Conservation (phyloP, 2,329 filamentous ascomycete species). For the Lojkania enalia region DNA sequence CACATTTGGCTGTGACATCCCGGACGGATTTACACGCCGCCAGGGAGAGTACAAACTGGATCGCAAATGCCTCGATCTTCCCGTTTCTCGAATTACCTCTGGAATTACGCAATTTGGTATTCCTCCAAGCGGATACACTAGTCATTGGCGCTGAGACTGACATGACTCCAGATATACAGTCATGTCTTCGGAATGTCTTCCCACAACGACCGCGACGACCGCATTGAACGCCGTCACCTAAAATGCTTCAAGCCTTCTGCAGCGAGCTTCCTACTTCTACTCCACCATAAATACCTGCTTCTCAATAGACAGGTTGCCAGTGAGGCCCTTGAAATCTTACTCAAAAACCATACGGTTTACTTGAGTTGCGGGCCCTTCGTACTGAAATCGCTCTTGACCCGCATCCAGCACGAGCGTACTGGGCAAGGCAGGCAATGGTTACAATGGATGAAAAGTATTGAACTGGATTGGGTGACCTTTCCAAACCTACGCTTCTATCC, state of each 20-base stretch:
- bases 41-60: too few relatives aligned
- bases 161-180: constrained; percentile 34
- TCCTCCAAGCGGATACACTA: constrained; percentile 2
- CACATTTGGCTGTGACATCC: too few relatives aligned
- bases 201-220: constrained; percentile 29
- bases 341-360: constrained; percentile 39
- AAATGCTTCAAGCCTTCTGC: constrained; percentile 37
- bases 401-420: constrained; percentile 27
- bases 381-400: constrained; percentile 32
- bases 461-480: constrained; percentile 42
- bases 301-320: constrained; percentile 39
- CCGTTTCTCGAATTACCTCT: constrained; percentile 40
- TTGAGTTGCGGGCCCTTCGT: constrained; percentile 43
- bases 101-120: constrained; percentile 43
- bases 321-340: constrained; percentile 40
- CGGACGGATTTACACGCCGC: too few relatives aligned
- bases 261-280: constrained; percentile 35
- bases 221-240: constrained; percentile 41
- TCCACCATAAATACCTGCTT: constrained; percentile 40
- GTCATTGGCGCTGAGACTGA: not conserved
- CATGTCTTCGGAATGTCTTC: constrained; percentile 26
- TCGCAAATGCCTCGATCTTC: constrained; percentile 17
- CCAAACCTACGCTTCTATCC: constrained; percentile 38
- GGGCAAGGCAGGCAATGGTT: constrained; percentile 34
- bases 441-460: constrained; percentile 34